These are phyloP conservation scores for Carex kokanica DNA, from an alignment of 176 grass and related monocot species.

Conservation along the genomic window DNA sequence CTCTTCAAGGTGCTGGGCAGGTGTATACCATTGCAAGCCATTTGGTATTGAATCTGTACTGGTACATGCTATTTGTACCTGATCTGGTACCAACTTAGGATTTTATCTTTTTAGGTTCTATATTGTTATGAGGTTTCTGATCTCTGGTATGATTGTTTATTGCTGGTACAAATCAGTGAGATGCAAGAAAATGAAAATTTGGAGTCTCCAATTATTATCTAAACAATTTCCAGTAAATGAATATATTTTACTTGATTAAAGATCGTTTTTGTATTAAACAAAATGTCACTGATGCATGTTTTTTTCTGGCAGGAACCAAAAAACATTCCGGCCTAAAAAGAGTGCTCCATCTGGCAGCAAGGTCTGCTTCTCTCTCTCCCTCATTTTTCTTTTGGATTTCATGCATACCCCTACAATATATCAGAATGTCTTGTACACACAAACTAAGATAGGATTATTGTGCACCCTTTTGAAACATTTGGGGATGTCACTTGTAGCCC, in stretches of 20 bases:
- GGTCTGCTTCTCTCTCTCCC: conserved; percentile 27
- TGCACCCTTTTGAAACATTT: background rate
- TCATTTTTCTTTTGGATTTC: background rate
- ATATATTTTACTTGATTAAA: background rate
- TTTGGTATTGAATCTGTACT: background rate
- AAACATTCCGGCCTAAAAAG: conserved; percentile 98
- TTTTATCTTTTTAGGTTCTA: background rate
- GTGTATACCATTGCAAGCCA: background rate
- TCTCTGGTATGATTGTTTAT: background rate
- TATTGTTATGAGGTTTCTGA: background rate
- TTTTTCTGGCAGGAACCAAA: conserved; percentile 63
- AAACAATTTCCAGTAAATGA: background rate
- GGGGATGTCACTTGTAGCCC: background rate
- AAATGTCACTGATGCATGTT: background rate
- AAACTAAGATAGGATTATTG: background rate
- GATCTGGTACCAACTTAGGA: background rate
- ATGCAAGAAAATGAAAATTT: background rate
- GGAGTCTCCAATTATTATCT: background rate
- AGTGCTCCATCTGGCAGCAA: conserved; percentile 97
- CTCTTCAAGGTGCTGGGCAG: background rate
- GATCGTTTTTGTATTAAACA: background rate
- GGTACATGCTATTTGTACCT: background rate
- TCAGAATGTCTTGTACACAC: conserved; percentile 4
- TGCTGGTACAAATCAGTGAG: background rate
- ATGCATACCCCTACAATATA: background rate